phyloP scores from a whole-genome alignment of 495 filamentous ascomycete genomes.

The Aspergillus egyptiacus region DNA sequence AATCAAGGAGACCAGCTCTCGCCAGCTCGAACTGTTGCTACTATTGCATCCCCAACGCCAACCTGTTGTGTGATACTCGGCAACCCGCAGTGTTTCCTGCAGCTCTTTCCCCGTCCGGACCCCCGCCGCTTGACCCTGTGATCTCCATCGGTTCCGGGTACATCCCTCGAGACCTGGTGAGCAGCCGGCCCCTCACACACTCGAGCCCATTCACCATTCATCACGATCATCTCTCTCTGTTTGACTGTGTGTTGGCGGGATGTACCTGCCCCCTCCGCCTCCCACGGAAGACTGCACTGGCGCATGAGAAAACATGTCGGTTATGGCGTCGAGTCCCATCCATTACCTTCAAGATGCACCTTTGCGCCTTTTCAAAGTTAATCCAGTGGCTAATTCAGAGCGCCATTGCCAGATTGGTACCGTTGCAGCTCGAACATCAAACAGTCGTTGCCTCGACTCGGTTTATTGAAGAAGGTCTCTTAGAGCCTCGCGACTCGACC shows the following conservation, averaged over 20 bases:
- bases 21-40: not conserved
- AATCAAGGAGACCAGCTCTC: not conserved
- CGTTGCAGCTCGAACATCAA: constrained; percentile 7
- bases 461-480: not conserved
- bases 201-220: not conserved
- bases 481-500: not conserved
- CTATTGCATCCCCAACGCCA: constrained; percentile 2
- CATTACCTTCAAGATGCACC: not conserved
- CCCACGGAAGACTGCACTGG: constrained; percentile 1
- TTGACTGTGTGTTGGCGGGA: not conserved
- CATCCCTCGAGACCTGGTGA: constrained; percentile 13
- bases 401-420: constrained; percentile 10
- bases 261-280: not conserved
- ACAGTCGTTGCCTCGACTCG: not conserved
- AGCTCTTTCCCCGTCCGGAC: constrained; percentile 4
- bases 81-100: constrained; percentile 1
- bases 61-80: constrained; percentile 5
- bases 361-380: constrained; percentile 6
- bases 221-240: constrained; percentile 3
- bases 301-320: not conserved
- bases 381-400: constrained; percentile 12
- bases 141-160: not conserved
- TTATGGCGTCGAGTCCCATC: not conserved
- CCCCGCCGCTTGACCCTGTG: constrained; percentile 6
- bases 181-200: constrained; percentile 3